A percentile compares a stretch with the other conserved stretches of the same genome.
Conservation (phyloP, 352 stramenopile genomes). For the Pythium aquatile region DNA sequence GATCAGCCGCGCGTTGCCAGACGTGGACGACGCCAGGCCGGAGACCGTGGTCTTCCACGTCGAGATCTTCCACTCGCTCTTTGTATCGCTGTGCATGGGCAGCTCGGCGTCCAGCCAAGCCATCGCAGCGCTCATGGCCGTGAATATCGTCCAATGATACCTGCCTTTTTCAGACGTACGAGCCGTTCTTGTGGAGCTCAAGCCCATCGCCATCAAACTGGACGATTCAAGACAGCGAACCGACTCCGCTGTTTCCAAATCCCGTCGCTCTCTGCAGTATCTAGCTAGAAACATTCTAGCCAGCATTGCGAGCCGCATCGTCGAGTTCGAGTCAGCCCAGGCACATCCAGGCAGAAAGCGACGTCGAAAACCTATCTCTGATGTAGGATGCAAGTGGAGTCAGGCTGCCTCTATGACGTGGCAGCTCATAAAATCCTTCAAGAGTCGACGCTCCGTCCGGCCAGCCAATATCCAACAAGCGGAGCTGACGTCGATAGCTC, state of each 20-base stretch:
- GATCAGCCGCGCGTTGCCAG: slow-evolving; percentile 27
- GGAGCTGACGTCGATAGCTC: neutral
- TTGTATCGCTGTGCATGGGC: slow-evolving; percentile 25
- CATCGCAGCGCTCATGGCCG: slow-evolving; percentile 7
- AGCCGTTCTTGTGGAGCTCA: neutral
- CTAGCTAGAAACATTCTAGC: too few species aligned
- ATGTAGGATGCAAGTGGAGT: neutral
- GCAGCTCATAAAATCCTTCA: neutral
- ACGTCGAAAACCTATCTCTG: neutral
- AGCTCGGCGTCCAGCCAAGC: slow-evolving; percentile 7
- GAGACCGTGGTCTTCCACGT: slow-evolving; percentile 29
- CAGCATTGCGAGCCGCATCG: neutral
- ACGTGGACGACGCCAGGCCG: slow-evolving; percentile 31
- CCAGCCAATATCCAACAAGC: neutral
- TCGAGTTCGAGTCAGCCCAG: neutral
- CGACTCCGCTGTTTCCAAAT: neutral
- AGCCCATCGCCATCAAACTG: neutral
- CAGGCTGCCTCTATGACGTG: neutral
- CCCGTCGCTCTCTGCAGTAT: neutral
- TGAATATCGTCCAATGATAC: slow-evolving; percentile 13
- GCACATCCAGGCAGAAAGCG: neutral
- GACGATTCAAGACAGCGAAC: neutral
- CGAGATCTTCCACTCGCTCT: slow-evolving; percentile 29
- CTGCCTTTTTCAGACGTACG: slow-evolving; percentile 9
- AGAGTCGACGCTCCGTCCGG: neutral